Evolutionary conservation across 2,329 filamentous ascomycete species (phyloP).

Genomic region (Trichoderma asperellum): DNA sequence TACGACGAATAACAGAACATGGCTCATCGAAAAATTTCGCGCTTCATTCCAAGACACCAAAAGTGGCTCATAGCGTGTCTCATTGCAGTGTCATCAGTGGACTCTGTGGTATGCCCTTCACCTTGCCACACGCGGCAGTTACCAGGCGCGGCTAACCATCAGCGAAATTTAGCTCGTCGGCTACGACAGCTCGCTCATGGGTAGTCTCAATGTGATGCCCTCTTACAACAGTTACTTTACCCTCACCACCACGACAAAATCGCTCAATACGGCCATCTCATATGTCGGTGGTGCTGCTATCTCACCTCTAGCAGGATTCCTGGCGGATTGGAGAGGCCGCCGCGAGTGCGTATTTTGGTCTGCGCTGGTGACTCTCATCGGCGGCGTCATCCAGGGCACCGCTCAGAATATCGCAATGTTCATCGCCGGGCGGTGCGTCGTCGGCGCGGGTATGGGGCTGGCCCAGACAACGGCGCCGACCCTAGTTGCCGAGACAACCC

Average conservation of each 20-base stretch:
- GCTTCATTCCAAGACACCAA: slow-evolving; percentile 1
- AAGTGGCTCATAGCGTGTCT: slow-evolving; percentile 7
- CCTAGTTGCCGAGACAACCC: neutral
- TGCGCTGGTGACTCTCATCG: neutral
- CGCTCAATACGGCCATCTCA: neutral
- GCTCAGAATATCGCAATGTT: slow-evolving; percentile 2
- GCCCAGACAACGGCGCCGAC: slow-evolving; percentile 3
- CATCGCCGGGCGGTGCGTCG: slow-evolving; percentile 3
- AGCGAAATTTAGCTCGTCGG: neutral
- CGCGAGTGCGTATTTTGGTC: too few species aligned
- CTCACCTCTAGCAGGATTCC: too few species aligned
- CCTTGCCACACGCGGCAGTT: neutral
- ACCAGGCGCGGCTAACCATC: neutral
- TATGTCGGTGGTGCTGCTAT: slow-evolving; percentile 1
- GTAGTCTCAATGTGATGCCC: neutral
- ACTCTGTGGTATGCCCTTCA: slow-evolving; percentile 5
- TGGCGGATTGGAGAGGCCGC: too few species aligned
- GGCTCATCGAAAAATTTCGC: slow-evolving; percentile 3
- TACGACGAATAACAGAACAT: neutral
- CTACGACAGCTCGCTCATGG: slow-evolving; percentile 6
- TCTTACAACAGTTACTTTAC: slow-evolving; percentile 1
- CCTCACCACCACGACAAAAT: slow-evolving; percentile 1
- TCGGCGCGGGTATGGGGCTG: neutral
- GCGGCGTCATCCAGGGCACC: neutral
- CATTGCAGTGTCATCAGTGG: slow-evolving; percentile 2